Evolutionary conservation across 225 moss, liverwort and hornwort genomes (phyloP), one percentile per base, ranked within the genome.

Genomic region (Marchantia paleacea): DNA sequence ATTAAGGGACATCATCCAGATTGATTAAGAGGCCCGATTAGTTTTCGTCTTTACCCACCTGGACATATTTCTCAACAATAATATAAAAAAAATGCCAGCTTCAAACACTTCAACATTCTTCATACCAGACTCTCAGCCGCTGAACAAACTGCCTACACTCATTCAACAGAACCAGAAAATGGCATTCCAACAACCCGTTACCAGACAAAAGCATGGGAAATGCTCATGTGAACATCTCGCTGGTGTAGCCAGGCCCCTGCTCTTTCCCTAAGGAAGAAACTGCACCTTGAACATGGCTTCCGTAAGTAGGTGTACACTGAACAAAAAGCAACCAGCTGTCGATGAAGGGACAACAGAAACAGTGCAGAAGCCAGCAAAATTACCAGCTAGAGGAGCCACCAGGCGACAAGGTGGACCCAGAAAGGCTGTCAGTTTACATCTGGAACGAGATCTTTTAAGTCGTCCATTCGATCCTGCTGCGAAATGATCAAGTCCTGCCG

Each of bases 401-500:
- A 80, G 82, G 66, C 75, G 82, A 64, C 51, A 80, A 52, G 82
- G 78, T 78, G 85, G 73, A 84, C 79, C 87, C 82, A 80, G 82
- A 81, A 83, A 75, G 77, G 75, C 84, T 77, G 81, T 79, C 62
- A 81, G 67, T 87, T 90, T 78, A 88, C 81, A 89, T 90, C 94
- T 91, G 86, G 81, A 47, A 82, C 90, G 81, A 87, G 80, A 80
- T 84, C 89, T 80, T 87, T 39, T 88, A 90, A 83, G 79, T 90
- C 87, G 90, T 90, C 94, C 94, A 86, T 89, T 86, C 90, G 91
- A 80, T 93, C 89, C 90, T 92, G 92, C 92, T 92, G 90, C 91
- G 78, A 89, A 84, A 88, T 84, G 85, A 87, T 96, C 91, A 94
- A 86, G 91, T 94, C 96, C 96, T 97, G 96, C 93, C 92, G 93